These are phyloP conservation scores for Lentinus brumalis DNA, from an alignment of 768 basidiomycete genomes.

Conservation along the genomic window DNA sequence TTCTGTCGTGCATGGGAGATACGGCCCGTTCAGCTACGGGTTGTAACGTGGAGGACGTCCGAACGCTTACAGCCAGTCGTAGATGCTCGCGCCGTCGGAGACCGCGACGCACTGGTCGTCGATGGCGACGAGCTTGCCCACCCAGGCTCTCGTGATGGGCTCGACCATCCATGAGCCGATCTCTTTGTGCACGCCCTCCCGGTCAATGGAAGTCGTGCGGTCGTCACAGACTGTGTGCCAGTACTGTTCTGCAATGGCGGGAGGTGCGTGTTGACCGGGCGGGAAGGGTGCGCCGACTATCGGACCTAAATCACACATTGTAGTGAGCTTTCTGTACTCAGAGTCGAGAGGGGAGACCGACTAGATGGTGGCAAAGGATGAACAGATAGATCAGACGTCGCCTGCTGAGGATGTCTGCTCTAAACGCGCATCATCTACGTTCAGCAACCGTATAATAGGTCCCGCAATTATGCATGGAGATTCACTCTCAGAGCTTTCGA, in stretches of 20 bases:
- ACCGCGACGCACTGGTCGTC: conserved; percentile 45
- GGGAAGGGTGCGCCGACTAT: conserved; percentile 44
- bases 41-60: background rate
- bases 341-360: background rate
- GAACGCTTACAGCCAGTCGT: conserved; percentile 36
- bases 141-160: conserved; percentile 42
- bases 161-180: conserved; percentile 32
- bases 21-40: no score
- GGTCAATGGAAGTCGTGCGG: conserved; percentile 31
- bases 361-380: no score
- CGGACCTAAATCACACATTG: conserved; percentile 36
- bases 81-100: conserved; percentile 28
- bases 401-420: no score
- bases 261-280: conserved; percentile 33
- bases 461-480: no score
- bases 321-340: background rate
- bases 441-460: no score
- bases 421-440: no score
- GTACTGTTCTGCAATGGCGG: conserved; percentile 38
- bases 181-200: conserved; percentile 25
- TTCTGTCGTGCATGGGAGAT: background rate
- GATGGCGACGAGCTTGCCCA: conserved; percentile 34
- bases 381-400: no score
- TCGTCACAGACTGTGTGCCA: conserved; percentile 43
- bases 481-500: no score